phyloP scores from a whole-genome alignment of 129 eudicot species.

The carrot (Daucus carota) region DNA sequence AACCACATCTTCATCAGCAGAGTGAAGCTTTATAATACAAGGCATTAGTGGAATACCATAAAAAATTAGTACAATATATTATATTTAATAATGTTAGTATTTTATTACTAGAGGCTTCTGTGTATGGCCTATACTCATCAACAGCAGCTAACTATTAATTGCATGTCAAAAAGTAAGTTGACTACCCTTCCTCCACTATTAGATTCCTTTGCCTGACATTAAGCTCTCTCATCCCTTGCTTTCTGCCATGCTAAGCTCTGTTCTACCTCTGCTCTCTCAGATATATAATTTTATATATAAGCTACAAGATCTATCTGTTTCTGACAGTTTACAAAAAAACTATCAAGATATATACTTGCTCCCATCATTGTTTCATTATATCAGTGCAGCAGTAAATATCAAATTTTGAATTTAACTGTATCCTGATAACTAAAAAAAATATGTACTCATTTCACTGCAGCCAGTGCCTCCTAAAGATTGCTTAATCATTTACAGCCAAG shows the following conservation, averaged over 20 bases:
- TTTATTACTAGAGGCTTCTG: background rate
- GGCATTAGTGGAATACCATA: background rate
- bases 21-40: slow-evolving; percentile 45
- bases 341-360: background rate
- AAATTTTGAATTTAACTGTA: background rate
- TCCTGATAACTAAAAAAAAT: background rate
- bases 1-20: slow-evolving; percentile 63
- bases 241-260: background rate
- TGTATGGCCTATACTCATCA: background rate
- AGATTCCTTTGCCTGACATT: background rate
- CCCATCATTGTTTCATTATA: background rate
- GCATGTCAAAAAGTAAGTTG: background rate
- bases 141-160: background rate
- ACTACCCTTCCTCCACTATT: background rate
- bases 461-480: background rate
- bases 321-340: background rate
- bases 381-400: background rate
- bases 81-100: background rate
- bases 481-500: background rate
- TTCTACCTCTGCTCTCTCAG: background rate
- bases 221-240: background rate
- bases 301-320: background rate
- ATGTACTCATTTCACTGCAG: background rate
- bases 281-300: background rate
- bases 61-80: background rate